Conservation (phyloP, 2,329 filamentous ascomycete genomes). For the Rosellinia necatrix region DNA sequence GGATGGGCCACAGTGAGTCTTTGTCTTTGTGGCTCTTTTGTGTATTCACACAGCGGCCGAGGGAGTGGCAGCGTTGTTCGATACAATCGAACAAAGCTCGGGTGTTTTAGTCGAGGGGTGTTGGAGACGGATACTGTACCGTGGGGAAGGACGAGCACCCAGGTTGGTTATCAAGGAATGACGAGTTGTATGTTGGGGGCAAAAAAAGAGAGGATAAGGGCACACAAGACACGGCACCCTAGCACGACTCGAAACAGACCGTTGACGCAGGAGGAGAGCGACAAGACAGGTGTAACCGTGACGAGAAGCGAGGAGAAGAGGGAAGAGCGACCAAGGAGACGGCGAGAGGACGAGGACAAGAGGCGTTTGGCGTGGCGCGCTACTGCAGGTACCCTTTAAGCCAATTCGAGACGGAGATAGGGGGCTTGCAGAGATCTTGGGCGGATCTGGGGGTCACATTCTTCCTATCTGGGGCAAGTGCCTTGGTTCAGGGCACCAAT, state of each 20-base stretch:
- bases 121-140: background rate
- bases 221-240: constrained; percentile 13
- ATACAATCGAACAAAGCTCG: constrained; percentile 25
- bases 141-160: no score
- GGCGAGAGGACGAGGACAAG: background rate
- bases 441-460: background rate
- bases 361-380: constrained; percentile 14
- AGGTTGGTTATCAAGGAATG: constrained; percentile 6
- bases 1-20: background rate
- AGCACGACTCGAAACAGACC: constrained; percentile 21
- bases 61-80: constrained; percentile 17
- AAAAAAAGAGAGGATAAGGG: constrained; percentile 14
- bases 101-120: background rate
- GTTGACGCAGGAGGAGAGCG: constrained; percentile 3
- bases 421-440: background rate
- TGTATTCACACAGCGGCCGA: constrained; percentile 6
- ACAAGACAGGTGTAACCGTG: constrained; percentile 2
- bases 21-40: constrained; percentile 5
- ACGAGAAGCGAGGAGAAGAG: no score
- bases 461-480: constrained; percentile 19
- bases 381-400: constrained; percentile 26
- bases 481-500: constrained; percentile 11
- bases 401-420: constrained; percentile 10
- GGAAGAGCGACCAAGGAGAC: no score
- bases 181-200: background rate